Evolutionary conservation across 2,329 filamentous ascomycete species (phyloP), one percentile per base, ranked within the genome.

Genomic region (Trichoderma asperellum): DNA sequence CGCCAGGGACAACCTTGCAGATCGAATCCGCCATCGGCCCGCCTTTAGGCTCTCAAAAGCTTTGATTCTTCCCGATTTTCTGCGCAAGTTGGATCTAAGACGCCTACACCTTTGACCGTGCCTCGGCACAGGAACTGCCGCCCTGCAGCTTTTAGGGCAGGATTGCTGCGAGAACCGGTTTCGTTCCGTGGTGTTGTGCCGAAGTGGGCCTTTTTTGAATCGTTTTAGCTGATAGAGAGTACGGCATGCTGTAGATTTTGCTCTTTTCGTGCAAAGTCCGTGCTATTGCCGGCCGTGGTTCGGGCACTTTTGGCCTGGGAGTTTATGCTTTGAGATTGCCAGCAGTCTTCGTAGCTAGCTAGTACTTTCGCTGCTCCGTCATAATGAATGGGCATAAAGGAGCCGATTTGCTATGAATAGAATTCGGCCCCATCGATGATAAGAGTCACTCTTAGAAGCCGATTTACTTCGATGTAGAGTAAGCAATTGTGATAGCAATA

Each of bases 1-100:
- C 34, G 62, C 35, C 34, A 32, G 40, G 40, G 59, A n/a, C 6
- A 24, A 27, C 27, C 37, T 47, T 58, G 63, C 34, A 56, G 47
- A 47, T 35, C 32, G 4, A 29, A 21, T 40, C 62, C 57, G 65
- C 57, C 57, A 61, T 61, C 65, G 65, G 65, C 65, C 65, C 43
- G 65, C 57, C 49, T 61, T 68, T 68, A 55, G 57, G 21, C 56
- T 34, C 40, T 52, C 14, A 16, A 29, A 5, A 34, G 34, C 37
- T 66, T 57, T 53, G n/a, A 47, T 47, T 27, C 6, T 18, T n/a
- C 18, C 62, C 43, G 35, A 21, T 43, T 53, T 53, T 40, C n/a
- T 40, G 29, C 24, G 49, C 24, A 14, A 18, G 8, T 56, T 29
- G 2, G 18, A 29, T 18, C 21, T 12, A 32, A 29, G 53, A 56